Base-by-base conservation (phyloP, 768 basidiomycete species). In the Kwoniella botswanensis region DNA sequence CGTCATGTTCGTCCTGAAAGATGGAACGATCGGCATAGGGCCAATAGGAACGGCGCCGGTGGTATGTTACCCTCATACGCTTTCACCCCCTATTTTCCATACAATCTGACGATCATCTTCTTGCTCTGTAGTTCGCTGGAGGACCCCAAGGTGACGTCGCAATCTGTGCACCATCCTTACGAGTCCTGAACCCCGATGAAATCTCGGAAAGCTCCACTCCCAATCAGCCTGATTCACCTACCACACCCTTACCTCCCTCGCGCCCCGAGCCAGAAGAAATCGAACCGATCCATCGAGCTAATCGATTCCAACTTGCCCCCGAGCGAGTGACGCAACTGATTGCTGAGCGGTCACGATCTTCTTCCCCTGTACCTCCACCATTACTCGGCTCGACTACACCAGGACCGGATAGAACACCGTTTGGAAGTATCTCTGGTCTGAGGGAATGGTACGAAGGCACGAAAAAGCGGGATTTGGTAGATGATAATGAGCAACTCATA, bases 11-110 rank as follows among this genome's bases (percentile, higher is more conserved):
- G 78, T 82, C 13, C 55, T 74, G 52, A 77, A 75, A 65, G 81
- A 82, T 55, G 81, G 78, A 1, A 76, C 78, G 4, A 71, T 82
- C 26, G 72, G 74, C n/a, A 73, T 82, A 24, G 79, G 78, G 18
- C 76, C 81, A 35, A 69, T 80, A 18, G 59, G 71, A 5, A 18
- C 67, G n/a, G 58, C n/a, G n/a, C n/a, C n/a, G n/a, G n/a, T n/a
- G n/a, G n/a, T n/a, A n/a, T n/a, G n/a, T n/a, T n/a, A n/a, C n/a
- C n/a, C n/a, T n/a, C n/a, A n/a, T n/a, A n/a, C n/a, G n/a, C n/a
- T n/a, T n/a, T n/a, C n/a, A n/a, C n/a, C n/a, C n/a, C n/a, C n/a
- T n/a, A n/a, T n/a, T n/a, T n/a, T n/a, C n/a, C n/a, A n/a, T n/a
- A n/a, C n/a, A n/a, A n/a, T n/a, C n/a, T n/a, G n/a, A n/a, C n/a